These are phyloP conservation scores for Theileria orientalis DNA, from an alignment of 169 alveolate genomes.

Conservation along the genomic window DNA sequence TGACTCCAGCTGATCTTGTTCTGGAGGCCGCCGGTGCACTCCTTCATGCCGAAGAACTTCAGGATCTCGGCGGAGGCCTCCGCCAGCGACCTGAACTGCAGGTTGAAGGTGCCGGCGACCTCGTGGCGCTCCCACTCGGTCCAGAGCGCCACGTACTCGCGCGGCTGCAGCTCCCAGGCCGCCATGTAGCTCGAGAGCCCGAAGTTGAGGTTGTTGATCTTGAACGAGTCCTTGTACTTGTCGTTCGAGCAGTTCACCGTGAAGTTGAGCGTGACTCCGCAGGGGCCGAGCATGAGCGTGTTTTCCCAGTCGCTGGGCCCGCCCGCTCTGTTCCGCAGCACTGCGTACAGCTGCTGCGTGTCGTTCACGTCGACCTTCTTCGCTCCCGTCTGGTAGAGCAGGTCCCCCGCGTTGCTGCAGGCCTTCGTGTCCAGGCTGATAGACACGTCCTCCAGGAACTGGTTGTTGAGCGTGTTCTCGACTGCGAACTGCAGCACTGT, in stretches of 20 bases:
- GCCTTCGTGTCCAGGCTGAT: conserved; percentile 32
- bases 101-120: conserved; percentile 39
- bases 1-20: conserved; percentile 22
- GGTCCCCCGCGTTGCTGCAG: conserved; percentile 22
- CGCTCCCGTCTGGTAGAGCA: conserved; percentile 39
- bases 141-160: conserved; percentile 39
- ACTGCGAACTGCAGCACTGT: conserved; percentile 74
- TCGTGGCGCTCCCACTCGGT: conserved; percentile 8
- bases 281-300: conserved; percentile 37
- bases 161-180: conserved; percentile 14
- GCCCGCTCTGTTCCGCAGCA: conserved; percentile 19
- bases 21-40: conserved; percentile 8
- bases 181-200: conserved; percentile 46
- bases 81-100: conserved; percentile 47
- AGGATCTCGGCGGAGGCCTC: conserved; percentile 40
- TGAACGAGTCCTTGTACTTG: conserved; percentile 44
- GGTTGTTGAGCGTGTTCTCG: conserved; percentile 74
- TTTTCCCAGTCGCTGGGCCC: background rate
- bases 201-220: conserved; percentile 46
- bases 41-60: conserved; percentile 34
- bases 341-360: conserved; percentile 34
- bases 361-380: conserved; percentile 34
- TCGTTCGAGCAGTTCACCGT: conserved; percentile 32
- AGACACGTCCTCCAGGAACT: conserved; percentile 59
- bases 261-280: conserved; percentile 38